Percentiles rank a stretch among this genome's conserved stretches.
These are phyloP conservation scores for Salix udensis DNA, from an alignment of 345 rosid genomes.

Conservation along the genomic window DNA sequence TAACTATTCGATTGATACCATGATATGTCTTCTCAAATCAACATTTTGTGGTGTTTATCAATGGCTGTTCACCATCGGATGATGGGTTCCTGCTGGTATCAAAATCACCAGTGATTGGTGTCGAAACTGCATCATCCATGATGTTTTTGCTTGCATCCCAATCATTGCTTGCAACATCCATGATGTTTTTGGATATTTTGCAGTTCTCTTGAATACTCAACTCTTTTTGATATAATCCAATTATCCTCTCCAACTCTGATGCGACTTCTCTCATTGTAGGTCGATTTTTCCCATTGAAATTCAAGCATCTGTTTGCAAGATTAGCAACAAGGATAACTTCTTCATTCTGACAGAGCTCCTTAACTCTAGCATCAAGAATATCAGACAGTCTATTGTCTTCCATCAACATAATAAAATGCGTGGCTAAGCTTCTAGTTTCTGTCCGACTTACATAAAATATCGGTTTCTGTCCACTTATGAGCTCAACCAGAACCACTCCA, in stretches of 20 bases:
- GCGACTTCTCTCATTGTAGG: constrained; percentile 15
- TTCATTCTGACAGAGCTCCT: neutral
- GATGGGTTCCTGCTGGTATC: neutral
- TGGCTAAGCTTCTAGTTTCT: constrained; percentile 12
- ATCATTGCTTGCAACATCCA: neutral
- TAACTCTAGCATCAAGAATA: neutral
- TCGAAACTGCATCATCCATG: neutral
- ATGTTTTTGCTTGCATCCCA: neutral
- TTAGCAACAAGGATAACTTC: constrained; percentile 1
- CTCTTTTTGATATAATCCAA: neutral
- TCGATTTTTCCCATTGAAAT: constrained; percentile 1
- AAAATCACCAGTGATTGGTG: neutral
- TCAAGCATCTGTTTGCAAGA: constrained; percentile 11
- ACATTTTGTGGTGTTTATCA: no score
- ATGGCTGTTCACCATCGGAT: no score
- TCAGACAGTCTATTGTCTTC: constrained; percentile 6
- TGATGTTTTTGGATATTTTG: neutral
- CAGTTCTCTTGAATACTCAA: neutral
- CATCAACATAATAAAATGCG: constrained; percentile 11
- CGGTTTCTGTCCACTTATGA: constrained; percentile 18
- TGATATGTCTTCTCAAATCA: no score
- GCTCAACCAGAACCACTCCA: constrained; percentile 22
- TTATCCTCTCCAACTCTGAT: constrained; percentile 8
- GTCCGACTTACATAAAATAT: constrained; percentile 9
- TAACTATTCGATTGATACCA: no score